Conservation (phyloP, 495 filamentous ascomycete genomes). For the Podospora pseudoanserina region DNA sequence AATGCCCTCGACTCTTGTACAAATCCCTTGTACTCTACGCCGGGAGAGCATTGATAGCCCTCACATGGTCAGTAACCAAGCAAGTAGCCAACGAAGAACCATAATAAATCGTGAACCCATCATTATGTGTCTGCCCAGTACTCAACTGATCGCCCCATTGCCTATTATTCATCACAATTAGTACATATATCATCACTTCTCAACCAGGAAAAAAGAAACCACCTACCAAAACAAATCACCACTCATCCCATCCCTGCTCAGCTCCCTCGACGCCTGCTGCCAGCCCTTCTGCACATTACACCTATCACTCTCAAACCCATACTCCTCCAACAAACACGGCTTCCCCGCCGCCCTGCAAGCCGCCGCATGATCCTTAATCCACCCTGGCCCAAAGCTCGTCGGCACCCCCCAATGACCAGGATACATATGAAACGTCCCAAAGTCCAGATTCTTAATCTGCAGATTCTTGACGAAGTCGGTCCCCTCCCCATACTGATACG, state of each 20-base stretch:
- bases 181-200: neutral
- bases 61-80: conserved; percentile 58
- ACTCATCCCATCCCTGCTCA: conserved; percentile 44
- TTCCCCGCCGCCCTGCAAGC: conserved; percentile 54
- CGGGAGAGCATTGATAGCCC: conserved; percentile 36
- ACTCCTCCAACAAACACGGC: conserved; percentile 63
- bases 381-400: conserved; percentile 46
- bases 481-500: conserved; percentile 54
- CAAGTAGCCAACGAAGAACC: conserved; percentile 51
- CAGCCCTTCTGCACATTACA: conserved; percentile 47
- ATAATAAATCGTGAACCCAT: conserved; percentile 59
- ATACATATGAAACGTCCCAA: conserved; percentile 64
- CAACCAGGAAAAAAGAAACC: neutral
- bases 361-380: conserved; percentile 56
- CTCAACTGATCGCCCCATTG: conserved; percentile 58
- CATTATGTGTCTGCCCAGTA: conserved; percentile 49
- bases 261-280: conserved; percentile 51
- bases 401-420: conserved; percentile 43
- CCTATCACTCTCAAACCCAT: conserved; percentile 46
- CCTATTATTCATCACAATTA: neutral
- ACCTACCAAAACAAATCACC: conserved; percentile 57
- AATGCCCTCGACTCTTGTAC: neutral
- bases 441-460: conserved; percentile 50
- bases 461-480: conserved; percentile 58
- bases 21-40: neutral